Percentiles rank a stretch among this genome's conserved stretches.
Conservation (phyloP, 805 yeast species). For the Candida parachauliodes region DNA sequence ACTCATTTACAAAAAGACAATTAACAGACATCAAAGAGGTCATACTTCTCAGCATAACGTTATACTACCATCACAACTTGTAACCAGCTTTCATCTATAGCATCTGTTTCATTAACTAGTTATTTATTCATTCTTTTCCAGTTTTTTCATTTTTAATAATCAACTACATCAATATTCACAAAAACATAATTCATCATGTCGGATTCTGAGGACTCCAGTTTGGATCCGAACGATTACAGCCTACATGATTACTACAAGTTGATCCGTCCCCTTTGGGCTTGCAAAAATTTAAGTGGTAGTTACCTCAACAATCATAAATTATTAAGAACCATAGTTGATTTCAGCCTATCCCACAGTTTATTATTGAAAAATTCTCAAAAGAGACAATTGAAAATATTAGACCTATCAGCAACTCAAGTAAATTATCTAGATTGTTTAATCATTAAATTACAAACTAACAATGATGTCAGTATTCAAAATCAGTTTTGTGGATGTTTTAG, state of each 20-base stretch:
- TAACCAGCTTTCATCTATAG: too few relatives aligned
- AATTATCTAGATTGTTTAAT: constrained; percentile 9
- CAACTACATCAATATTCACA: too few relatives aligned
- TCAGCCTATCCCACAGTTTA: constrained; percentile 20
- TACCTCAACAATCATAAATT: constrained; percentile 18
- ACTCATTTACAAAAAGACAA: too few relatives aligned
- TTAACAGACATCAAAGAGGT: too few relatives aligned
- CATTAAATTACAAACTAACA: neutral
- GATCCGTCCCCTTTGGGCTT: constrained; percentile 17
- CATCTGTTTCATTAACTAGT: too few relatives aligned
- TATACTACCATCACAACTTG: too few relatives aligned
- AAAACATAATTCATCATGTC: constrained; percentile 12
- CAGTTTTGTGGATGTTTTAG: constrained; percentile 20
- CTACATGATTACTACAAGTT: constrained; percentile 19
- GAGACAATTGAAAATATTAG: constrained; percentile 21
- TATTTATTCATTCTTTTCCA: too few relatives aligned
- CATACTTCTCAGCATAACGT: too few relatives aligned
- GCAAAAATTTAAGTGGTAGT: constrained; percentile 9
- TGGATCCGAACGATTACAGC: constrained; percentile 13
- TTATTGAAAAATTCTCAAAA: constrained; percentile 20
- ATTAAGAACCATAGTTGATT: constrained; percentile 24
- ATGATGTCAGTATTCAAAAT: constrained; percentile 5
- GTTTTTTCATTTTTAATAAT: too few relatives aligned
- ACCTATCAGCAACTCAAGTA: constrained; percentile 11
- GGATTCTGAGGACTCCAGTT: constrained; percentile 16